Evolutionary conservation across 2,329 filamentous ascomycete genomes (phyloP), one percentile per base, ranked within the genome.

Genomic region (Hypocreales sp.): DNA sequence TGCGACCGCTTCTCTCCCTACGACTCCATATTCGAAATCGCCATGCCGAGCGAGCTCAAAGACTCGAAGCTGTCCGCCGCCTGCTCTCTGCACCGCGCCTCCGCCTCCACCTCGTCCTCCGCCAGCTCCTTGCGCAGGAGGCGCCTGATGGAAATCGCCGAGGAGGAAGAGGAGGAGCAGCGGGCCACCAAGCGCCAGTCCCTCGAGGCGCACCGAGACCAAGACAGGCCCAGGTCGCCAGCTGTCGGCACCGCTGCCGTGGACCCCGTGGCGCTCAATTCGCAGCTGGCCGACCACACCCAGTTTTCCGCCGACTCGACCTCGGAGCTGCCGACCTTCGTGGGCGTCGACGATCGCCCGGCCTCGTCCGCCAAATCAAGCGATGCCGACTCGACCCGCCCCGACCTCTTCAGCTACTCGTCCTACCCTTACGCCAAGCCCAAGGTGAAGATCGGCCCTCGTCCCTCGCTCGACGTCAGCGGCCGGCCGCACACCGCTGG

Each of bases 131-230:
- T 84, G 37, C 72, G 79, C 32, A 67, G 75, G 44, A 71, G 77
- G 41, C 75, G 81, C 38, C 60, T 95, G 41, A 78, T 87, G 57
- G 87, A 92, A 55, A 94, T 95, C 47, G 75, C 79, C n/a, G 90
- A 95, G 54, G 81, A 90, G 55, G 80, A 78, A 29, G 83, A 92
- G 45, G 84, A 92, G 42, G 72, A 76, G 32, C 54, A 68, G 36
- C 48, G 49, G n/a, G 60, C 70, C 16, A 56, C 55, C 22, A 76
- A 73, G 42, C 59, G 70, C 29, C 62, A 74, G 41, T 72, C 66
- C 2, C 57, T 63, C 13, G 60, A 66, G 10, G 10, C 7, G 43
- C 54, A 67, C 40, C 50, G 53, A 25, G 40, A 41, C 26, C 41
- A 40, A 17, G 40, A 44, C 12, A 34, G 39, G 14, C 36, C 43